A percentile compares a stretch with the other conserved stretches of the same genome.
Evolutionary conservation across 2,329 filamentous ascomycete species (phyloP).

Genomic region (Stagonosporopsis tanaceti): DNA sequence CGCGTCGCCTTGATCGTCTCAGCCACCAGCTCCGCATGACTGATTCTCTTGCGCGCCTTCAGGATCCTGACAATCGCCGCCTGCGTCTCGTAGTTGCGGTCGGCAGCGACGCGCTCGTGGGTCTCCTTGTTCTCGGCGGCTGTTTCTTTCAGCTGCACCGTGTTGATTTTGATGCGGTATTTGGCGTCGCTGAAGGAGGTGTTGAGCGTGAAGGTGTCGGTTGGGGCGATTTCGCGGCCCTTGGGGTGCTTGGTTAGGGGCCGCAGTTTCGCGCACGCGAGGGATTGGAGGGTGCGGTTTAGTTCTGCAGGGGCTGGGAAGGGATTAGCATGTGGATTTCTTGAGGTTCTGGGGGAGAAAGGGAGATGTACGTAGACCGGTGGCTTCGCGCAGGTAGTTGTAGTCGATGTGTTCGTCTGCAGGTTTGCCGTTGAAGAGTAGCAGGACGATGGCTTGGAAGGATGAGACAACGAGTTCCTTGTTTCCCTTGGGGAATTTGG

Average conservation of each 20-base stretch:
- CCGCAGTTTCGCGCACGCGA: conserved; percentile 88
- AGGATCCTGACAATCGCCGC: conserved; percentile 96
- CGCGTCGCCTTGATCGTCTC: conserved; percentile 93
- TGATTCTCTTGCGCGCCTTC: conserved; percentile 90
- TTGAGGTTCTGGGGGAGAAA: neutral
- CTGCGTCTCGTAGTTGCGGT: conserved; percentile 95
- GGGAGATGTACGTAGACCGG: conserved; percentile 69
- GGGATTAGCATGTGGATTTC: conserved; percentile 19
- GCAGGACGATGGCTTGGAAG: conserved; percentile 88
- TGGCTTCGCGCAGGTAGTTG: conserved; percentile 75
- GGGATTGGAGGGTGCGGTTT: conserved; percentile 88
- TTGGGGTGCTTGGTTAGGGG: conserved; percentile 87
- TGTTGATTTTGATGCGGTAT: conserved; percentile 96
- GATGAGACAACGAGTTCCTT: conserved; percentile 93
- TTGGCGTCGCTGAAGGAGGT: conserved; percentile 78
- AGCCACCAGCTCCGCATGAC: conserved; percentile 83
- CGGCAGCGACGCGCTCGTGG: conserved; percentile 85
- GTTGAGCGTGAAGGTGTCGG: conserved; percentile 88
- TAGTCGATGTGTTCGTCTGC: conserved; percentile 74
- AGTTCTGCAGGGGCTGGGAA: conserved; percentile 73
- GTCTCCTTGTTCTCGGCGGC: conserved; percentile 94
- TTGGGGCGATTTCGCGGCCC: conserved; percentile 77
- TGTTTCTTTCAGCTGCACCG: conserved; percentile 96
- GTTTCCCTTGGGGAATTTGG: conserved; percentile 76
- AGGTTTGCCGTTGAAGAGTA: conserved; percentile 82